These are phyloP conservation scores for Liquidambar formosana DNA, from an alignment of 164 flowering plant species.

Conservation along the genomic window DNA sequence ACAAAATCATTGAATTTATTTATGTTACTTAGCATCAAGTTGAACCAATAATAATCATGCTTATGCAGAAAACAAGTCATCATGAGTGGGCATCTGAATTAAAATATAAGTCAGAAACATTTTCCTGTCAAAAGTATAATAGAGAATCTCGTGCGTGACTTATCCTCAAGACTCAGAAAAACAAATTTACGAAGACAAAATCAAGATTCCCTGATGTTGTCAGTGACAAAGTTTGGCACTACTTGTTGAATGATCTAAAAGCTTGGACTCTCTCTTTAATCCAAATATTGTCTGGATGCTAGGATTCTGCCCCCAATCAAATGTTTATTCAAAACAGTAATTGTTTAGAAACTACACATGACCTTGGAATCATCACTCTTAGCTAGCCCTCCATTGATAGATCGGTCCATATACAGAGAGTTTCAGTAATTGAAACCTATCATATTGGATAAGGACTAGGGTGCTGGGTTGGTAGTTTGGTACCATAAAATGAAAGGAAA, in stretches of 20 bases:
- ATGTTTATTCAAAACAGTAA: too few species aligned
- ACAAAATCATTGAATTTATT: too few species aligned
- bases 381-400: too few species aligned
- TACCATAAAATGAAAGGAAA: too few species aligned
- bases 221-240: background rate
- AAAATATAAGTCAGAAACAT: background rate
- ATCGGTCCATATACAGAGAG: too few species aligned
- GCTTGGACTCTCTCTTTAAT: slow-evolving; percentile 5
- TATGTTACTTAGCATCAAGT: background rate
- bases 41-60: background rate
- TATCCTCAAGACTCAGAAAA: background rate
- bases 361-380: too few species aligned
- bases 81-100: background rate
- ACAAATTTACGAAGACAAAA: slow-evolving; percentile 9
- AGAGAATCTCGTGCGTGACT: background rate
- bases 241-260: background rate
- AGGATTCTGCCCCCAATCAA: slow-evolving; percentile 11
- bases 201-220: slow-evolving; percentile 23
- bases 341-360: too few species aligned
- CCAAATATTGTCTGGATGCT: slow-evolving; percentile 9
- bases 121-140: background rate
- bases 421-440: too few species aligned
- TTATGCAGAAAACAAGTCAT: slow-evolving; percentile 9
- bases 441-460: too few species aligned
- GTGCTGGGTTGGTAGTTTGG: too few species aligned